These are phyloP conservation scores for Pythium coloratum DNA, from an alignment of 352 stramenopile species.

Conservation along the genomic window DNA sequence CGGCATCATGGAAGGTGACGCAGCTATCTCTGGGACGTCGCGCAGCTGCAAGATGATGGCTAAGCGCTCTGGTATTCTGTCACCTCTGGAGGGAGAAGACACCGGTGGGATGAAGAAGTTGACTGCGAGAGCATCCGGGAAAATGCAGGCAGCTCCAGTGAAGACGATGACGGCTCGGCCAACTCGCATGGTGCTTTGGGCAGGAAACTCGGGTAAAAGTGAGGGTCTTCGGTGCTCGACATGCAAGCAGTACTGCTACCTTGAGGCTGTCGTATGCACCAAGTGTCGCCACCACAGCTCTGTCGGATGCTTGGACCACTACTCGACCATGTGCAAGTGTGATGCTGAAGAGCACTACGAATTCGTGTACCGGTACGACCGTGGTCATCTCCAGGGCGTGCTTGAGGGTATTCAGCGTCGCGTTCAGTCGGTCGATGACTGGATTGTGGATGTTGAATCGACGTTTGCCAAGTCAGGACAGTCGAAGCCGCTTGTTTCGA, in stretches of 20 bases:
- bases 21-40: constrained; percentile 7
- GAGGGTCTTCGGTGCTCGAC: constrained; percentile 69
- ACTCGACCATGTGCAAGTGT: constrained; percentile 78
- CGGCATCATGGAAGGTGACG: constrained; percentile 32
- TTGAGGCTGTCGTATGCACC: constrained; percentile 80
- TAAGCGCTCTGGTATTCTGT: constrained; percentile 8
- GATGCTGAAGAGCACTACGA: constrained; percentile 49
- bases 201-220: constrained; percentile 72
- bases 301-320: constrained; percentile 79
- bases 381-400: constrained; percentile 38
- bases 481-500: constrained; percentile 11
- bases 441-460: constrained; percentile 37
- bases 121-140: constrained; percentile 10
- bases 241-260: constrained; percentile 87
- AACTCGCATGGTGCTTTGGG: constrained; percentile 81
- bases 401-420: constrained; percentile 35
- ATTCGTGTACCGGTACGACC: constrained; percentile 60
- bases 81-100: constrained; percentile 13
- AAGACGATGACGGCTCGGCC: constrained; percentile 35
- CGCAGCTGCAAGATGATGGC: constrained; percentile 28
- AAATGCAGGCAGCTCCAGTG: constrained; percentile 32
- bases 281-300: constrained; percentile 57
- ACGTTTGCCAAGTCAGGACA: constrained; percentile 21
- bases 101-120: constrained; percentile 25
- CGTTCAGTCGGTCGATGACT: constrained; percentile 40